Evolutionary conservation across 257 asterid genomes (phyloP).

Genomic region (Solanum pinnatisectum): DNA sequence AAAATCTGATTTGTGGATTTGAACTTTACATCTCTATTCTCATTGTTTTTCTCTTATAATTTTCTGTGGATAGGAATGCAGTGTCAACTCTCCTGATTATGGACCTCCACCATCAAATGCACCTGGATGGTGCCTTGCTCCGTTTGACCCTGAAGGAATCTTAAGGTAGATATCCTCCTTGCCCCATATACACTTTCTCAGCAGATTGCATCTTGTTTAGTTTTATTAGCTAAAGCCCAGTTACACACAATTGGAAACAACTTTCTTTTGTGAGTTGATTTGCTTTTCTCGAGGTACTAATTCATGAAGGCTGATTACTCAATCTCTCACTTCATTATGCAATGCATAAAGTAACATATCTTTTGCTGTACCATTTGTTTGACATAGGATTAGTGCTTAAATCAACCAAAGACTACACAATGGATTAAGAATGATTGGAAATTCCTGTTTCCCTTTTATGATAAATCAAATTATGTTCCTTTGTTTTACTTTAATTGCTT

Average conservation of each 20-base stretch:
- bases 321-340: not conserved
- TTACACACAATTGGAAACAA: not conserved
- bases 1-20: slow-evolving; percentile 2
- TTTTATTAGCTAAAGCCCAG: not conserved
- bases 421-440: not conserved
- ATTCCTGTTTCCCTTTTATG: not conserved
- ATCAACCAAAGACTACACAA: not conserved
- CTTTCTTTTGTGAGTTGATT: not conserved
- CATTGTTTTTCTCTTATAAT: not conserved
- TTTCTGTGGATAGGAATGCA: slow-evolving; percentile 52
- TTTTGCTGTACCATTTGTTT: not conserved
- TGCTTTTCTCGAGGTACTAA: not conserved
- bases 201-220: not conserved
- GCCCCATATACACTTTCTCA: not conserved
- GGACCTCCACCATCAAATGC: slow-evolving; percentile 75
- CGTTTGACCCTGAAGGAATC: slow-evolving; percentile 93
- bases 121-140: slow-evolving; percentile 91
- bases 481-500: not conserved
- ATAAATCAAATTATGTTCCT: not conserved
- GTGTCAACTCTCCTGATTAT: slow-evolving; percentile 80
- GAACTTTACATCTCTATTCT: not conserved
- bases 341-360: not conserved
- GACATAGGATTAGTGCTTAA: not conserved
- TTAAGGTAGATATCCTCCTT: slow-evolving; percentile 41
- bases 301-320: not conserved